These are phyloP conservation scores for Mortierella claussenii DNA, from an alignment of 192 early-diverging fungal genomes.

Conservation along the genomic window DNA sequence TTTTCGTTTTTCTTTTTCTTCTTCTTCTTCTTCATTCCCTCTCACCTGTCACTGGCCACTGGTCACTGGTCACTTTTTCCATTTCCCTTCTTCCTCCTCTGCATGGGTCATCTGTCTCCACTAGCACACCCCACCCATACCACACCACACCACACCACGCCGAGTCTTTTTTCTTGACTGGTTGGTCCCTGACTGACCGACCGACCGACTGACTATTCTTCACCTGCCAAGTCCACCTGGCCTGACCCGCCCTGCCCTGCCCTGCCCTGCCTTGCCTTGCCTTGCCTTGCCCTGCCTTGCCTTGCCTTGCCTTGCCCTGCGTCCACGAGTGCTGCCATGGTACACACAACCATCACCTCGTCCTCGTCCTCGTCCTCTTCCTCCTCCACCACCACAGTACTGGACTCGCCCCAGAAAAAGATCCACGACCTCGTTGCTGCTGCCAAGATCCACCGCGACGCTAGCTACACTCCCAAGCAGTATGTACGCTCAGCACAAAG, in stretches of 20 bases:
- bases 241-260: not conserved
- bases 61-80: not conserved
- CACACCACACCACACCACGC: too few species aligned
- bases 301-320: not conserved
- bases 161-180: too few species aligned
- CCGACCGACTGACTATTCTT: too few species aligned
- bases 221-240: too few species aligned
- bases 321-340: not conserved
- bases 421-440: conserved; percentile 28
- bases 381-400: conserved; percentile 15
- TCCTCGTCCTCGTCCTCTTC: not conserved
- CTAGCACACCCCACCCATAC: too few species aligned
- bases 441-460: conserved; percentile 21
- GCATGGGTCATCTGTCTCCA: too few species aligned
- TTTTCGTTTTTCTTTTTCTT: conserved; percentile 21
- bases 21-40: not conserved
- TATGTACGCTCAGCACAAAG: conserved; percentile 39
- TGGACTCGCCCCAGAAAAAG: conserved; percentile 49
- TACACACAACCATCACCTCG: not conserved
- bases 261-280: not conserved
- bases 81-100: too few species aligned
- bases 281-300: not conserved
- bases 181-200: too few species aligned
- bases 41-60: not conserved
- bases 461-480: conserved; percentile 15